These are phyloP conservation scores for Misopates orontium DNA, from an alignment of 257 asterid species.

Conservation along the genomic window DNA sequence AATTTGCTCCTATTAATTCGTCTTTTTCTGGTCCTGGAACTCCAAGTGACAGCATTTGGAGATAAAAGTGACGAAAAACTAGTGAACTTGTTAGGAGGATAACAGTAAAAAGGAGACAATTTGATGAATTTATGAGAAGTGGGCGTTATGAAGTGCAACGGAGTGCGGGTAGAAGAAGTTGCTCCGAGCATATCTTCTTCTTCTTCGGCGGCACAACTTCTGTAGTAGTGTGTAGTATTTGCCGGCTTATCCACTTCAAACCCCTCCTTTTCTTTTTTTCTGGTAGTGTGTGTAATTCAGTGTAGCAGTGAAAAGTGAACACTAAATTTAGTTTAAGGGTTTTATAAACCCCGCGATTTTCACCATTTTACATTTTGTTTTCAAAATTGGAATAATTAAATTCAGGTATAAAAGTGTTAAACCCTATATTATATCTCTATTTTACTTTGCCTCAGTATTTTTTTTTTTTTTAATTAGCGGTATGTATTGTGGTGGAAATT, in stretches of 20 bases:
- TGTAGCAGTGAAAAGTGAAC: neutral
- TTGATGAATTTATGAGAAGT: slow-evolving; percentile 31
- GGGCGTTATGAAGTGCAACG: slow-evolving; percentile 30
- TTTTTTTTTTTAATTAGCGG: too few relatives aligned
- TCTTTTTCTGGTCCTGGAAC: slow-evolving; percentile 33
- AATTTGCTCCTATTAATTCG: slow-evolving; percentile 23
- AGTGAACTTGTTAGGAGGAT: slow-evolving; percentile 25
- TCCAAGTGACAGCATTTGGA: slow-evolving; percentile 34
- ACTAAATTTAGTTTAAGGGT: too few relatives aligned
- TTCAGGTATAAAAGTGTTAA: too few relatives aligned
- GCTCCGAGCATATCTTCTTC: slow-evolving; percentile 45
- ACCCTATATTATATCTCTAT: too few relatives aligned
- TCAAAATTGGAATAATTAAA: too few relatives aligned
- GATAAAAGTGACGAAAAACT: slow-evolving; percentile 31
- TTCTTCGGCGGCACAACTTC: slow-evolving; percentile 26
- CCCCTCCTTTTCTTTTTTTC: neutral
- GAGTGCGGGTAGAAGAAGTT: slow-evolving; percentile 37
- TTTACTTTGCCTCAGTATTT: too few relatives aligned
- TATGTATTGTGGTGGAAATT: too few relatives aligned
- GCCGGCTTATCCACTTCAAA: slow-evolving; percentile 61
- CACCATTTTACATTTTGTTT: too few relatives aligned
- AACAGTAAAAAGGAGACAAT: slow-evolving; percentile 27
- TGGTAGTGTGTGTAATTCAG: neutral
- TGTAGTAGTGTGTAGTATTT: slow-evolving; percentile 30
- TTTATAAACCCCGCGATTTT: too few relatives aligned